phyloP scores from a whole-genome alignment of 75 land plant species.

The Ceratopteris richardii region DNA sequence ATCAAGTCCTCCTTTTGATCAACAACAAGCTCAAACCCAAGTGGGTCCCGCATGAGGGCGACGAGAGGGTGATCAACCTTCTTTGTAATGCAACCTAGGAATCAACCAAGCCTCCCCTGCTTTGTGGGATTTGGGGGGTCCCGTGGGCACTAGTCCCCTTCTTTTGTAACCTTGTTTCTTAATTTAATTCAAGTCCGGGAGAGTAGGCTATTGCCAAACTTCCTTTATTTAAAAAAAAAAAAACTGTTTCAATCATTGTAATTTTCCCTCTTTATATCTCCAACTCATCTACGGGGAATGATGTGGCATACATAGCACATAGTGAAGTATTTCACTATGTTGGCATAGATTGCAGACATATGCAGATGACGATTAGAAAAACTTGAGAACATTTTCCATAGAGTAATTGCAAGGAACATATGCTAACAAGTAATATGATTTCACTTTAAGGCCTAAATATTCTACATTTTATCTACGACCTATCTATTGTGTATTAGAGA shows the following conservation, averaged over 20 bases:
- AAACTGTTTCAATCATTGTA: slow-evolving; percentile 7
- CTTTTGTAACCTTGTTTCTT: too few relatives aligned
- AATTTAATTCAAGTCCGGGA: too few relatives aligned
- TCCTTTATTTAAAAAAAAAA: too few relatives aligned
- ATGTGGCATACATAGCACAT: slow-evolving; percentile 15
- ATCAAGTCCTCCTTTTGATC: too few relatives aligned
- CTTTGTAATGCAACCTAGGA: too few relatives aligned
- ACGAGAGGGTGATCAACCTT: too few relatives aligned
- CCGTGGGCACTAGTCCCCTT: too few relatives aligned
- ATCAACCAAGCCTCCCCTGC: too few relatives aligned
- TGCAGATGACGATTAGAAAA: slow-evolving; percentile 15
- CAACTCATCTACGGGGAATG: slow-evolving; percentile 12
- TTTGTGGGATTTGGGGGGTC: too few relatives aligned
- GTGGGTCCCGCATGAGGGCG: too few relatives aligned
- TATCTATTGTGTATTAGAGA: slow-evolving; percentile 70
- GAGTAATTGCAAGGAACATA: background rate
- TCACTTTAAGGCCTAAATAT: slow-evolving; percentile 73
- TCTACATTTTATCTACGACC: slow-evolving; percentile 63
- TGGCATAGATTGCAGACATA: background rate
- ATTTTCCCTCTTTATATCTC: slow-evolving; percentile 3
- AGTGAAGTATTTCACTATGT: slow-evolving; percentile 14
- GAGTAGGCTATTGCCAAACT: too few relatives aligned
- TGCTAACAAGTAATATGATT: slow-evolving; percentile 44
- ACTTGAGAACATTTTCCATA: slow-evolving; percentile 1
- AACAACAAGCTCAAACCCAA: too few relatives aligned